Evolutionary conservation across 2,329 filamentous ascomycete species (phyloP), one percentile per base, ranked within the genome.

Genomic region (Alternaria burnsii): DNA sequence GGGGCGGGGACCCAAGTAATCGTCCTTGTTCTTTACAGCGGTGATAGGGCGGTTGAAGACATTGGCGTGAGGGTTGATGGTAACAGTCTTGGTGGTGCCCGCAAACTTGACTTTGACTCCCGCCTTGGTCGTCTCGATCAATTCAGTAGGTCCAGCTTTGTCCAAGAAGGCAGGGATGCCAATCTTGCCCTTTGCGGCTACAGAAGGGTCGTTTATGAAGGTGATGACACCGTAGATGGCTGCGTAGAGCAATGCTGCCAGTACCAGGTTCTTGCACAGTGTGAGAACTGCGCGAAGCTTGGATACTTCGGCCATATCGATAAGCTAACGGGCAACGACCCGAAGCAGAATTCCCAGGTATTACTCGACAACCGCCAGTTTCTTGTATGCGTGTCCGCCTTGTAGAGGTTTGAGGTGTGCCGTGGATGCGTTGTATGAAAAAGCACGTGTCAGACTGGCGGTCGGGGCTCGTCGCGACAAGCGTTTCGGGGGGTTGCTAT

Each of bases 41-140:
- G 81, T 84, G 59, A 82, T 76, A 9, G 84, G 84, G 47, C 84
- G 78, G 66, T 86, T 84, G 74, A 84, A 85, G 75, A 84, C 83
- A 74, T 85, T 85, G 63, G 82, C 83, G 70, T 84, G 76, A 11
- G 81, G 79, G 62, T 84, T 84, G 71, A 84, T 83, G 55, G 81
- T 83, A 62, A 81, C 74, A 26, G 76, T 75, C 65, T 76, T 78
- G 62, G 76, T 66, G 61, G 79, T 74, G 59, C 79, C 77, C 41
- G 78, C 73, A 59, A 82, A 77, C 69, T 82, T 81, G 74, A 82
- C 74, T 61, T 79, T 73, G 56, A 80, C 70, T 50, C 79, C 76
- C 6, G 75, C 64, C 67, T 78, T 78, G 32, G 77, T 80, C 22
- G 78, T 76, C 68, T 79, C 78, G 66, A 80, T 75, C 52, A 80